A percentile compares a stretch with the other conserved stretches of the same genome.
Evolutionary conservation across 495 filamentous ascomycete genomes (phyloP).

Genomic region (Cercophora sp.): DNA sequence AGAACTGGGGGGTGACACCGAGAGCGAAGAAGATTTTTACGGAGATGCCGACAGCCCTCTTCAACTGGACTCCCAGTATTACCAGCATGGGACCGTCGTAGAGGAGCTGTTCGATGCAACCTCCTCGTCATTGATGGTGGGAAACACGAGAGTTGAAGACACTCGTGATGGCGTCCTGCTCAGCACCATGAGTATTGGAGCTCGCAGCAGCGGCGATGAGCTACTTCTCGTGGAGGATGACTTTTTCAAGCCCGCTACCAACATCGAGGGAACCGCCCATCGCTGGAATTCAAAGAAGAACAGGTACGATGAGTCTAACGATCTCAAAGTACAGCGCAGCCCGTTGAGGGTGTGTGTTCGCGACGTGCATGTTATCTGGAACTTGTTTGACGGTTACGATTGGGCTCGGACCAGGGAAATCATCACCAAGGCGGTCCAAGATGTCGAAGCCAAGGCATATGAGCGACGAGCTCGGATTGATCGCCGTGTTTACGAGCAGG

Average conservation of each 20-base stretch:
- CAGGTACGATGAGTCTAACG: constrained; percentile 62
- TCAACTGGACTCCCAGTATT: constrained; percentile 38
- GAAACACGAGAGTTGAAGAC: constrained; percentile 39
- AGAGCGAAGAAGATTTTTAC: constrained; percentile 33
- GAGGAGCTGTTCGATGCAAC: constrained; percentile 42
- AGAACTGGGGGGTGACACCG: constrained; percentile 29
- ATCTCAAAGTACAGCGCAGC: constrained; percentile 56
- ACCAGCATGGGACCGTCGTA: constrained; percentile 29
- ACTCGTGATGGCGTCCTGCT: constrained; percentile 58
- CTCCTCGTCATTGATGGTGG: constrained; percentile 28
- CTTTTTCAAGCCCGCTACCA: constrained; percentile 65
- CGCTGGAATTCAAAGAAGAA: constrained; percentile 74
- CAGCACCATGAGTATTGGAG: constrained; percentile 55
- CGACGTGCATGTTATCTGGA: constrained; percentile 94
- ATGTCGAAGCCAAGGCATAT: constrained; percentile 75
- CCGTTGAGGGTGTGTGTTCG: constrained; percentile 75
- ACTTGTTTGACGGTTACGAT: constrained; percentile 96
- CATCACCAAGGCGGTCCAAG: constrained; percentile 79
- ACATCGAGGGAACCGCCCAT: constrained; percentile 64
- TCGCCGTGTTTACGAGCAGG: constrained; percentile 47
- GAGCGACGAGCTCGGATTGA: constrained; percentile 58
- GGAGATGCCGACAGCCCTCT: constrained; percentile 32
- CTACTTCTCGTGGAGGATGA: constrained; percentile 76
- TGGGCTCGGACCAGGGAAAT: constrained; percentile 85
- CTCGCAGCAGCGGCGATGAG: constrained; percentile 39